Base-by-base conservation (phyloP, 2,329 filamentous ascomycete species). In the Exophiala sideris region DNA sequence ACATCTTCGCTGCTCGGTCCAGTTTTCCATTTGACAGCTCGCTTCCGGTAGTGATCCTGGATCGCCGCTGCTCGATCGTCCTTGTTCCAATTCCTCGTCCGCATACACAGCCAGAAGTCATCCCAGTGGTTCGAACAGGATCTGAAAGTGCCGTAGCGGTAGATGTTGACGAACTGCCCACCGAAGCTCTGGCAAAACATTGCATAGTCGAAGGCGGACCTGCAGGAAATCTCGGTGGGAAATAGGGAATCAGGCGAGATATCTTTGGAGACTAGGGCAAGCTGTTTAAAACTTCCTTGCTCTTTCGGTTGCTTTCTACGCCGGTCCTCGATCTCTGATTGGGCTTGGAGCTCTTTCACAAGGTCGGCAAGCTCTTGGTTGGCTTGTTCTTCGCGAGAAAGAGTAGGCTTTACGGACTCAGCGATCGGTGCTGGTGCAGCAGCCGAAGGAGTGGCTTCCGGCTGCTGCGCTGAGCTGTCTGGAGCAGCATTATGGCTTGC, bases 91-190 rank as follows among this genome's bases (percentile, higher is more conserved):
- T 80, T 79, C 65, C 87, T 85, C 35, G 85, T 85, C 60, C 89
- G 85, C 91, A 97, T 96, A 78, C 94, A 99, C 75, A 96, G 92
- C 88, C 91, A 95, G 73, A 96, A 97, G 71, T 96, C 89, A 57
- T 86, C 82, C 91, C 92, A 96, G 59, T 91, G 85, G 62, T 95
- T 87, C 58, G 79, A 83, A 78, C 94, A 99, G 3, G 82, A 79
- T 41, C 86, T 83, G 66, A 95, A 76, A 39, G 78, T 75, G 58
- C 94, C 94, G 68, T 90, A 86, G 36, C 94, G 87, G 78, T 97
- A 99, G 35, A 97, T 81, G 66, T 90, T 85, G 66, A 88, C 91
- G 78, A 91, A 96, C 70, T 97, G 91, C 1, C 92, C 91, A 49
- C 90, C 62, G 7, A 96, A 78, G 0, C 87, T 90, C 69, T 94